A percentile compares a stretch with the other conserved stretches of the same genome.
Evolutionary conservation across 306 rosid genomes (phyloP).

Genomic region (Cicer chorassanicum): DNA sequence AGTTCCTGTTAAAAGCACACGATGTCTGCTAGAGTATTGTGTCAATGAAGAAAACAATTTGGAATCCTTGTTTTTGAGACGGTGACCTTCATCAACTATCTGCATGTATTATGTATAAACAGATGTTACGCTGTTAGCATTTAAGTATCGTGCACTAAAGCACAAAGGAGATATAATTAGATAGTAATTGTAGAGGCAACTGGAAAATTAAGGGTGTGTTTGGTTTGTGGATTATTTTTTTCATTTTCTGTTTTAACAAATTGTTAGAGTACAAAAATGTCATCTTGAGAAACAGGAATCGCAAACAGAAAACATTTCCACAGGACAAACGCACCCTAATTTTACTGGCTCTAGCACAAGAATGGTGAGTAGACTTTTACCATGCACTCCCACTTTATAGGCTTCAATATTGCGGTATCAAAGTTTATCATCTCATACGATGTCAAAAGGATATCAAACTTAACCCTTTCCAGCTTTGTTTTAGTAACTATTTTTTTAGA

Average conservation of each 20-base stretch:
- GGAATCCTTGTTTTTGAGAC: conserved; percentile 95
- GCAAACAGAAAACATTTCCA: background rate
- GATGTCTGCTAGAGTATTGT: conserved; percentile 80
- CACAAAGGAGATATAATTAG: conserved; percentile 21
- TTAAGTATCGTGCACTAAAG: conserved; percentile 25
- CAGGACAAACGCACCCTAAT: background rate
- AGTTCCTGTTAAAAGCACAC: conserved; percentile 95
- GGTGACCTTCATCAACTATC: conserved; percentile 99
- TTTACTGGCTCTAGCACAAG: conserved; percentile 12
- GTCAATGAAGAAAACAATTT: conserved; percentile 87
- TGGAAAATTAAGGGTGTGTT: background rate
- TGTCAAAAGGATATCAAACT: conserved; percentile 92
- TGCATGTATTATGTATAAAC: conserved; percentile 41
- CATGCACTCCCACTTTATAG: conserved; percentile 92
- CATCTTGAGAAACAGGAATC: background rate
- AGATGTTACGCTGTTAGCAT: conserved; percentile 39
- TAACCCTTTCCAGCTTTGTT: conserved; percentile 90
- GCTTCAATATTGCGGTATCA: conserved; percentile 69
- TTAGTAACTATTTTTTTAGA: conserved; percentile 63
- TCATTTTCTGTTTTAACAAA: background rate
- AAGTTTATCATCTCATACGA: conserved; percentile 96
- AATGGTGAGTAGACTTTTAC: conserved; percentile 49
- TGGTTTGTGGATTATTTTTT: background rate
- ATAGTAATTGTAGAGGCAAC: conserved; percentile 15
- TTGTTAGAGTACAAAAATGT: background rate